Base-by-base conservation (phyloP, 768 basidiomycete species). In the Hypholoma sublateritium region DNA sequence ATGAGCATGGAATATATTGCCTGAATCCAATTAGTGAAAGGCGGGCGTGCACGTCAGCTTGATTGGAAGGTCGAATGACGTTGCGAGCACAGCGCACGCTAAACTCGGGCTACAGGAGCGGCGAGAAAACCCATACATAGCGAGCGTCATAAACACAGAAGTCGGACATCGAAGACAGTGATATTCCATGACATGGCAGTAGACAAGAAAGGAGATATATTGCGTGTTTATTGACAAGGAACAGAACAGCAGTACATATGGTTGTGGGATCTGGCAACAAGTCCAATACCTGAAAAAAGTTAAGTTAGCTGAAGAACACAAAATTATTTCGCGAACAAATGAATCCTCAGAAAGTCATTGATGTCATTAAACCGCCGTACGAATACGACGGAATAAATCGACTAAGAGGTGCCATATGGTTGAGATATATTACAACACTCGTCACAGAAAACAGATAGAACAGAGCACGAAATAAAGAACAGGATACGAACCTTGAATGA, bases 361-460 rank as follows among this genome's bases (percentile, higher is more conserved):
- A 92, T 91, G 89, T 90, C 89, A 91, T 81, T 84, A 82, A 84
- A 74, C 35, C 80, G 56, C 58, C 73, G 74, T 63, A 66, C 64
- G 42, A 57, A 54, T 62, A 67, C 59, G 59, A 59, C 59, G 65
- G 62, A 65, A 56, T 83, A 85, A 69, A 81, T 92, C 87, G 86
- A 90, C 89, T 91, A 91, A 91, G 89, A 92, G 90, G 89, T 91
- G 88, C 90, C 89, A 92, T 83, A 81, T 53, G 83, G 87, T 77
- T 79, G 74, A 70, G 24, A 74, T 66, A 67, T 57, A 55, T 60
- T 78, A 82, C 88, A 89, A 91, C 89, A 81, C 90, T 92, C 90
- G 81, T 92, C 90, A 83, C 80, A 64, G 74, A 73, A 65, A 62
- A 67, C 47, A 64, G 58, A 67, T 48, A 64, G 58, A 43, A 61